These are phyloP conservation scores for Cutaneotrichosporon cyanovorans DNA, from an alignment of 1,284 basidiomycete species.

Conservation along the genomic window DNA sequence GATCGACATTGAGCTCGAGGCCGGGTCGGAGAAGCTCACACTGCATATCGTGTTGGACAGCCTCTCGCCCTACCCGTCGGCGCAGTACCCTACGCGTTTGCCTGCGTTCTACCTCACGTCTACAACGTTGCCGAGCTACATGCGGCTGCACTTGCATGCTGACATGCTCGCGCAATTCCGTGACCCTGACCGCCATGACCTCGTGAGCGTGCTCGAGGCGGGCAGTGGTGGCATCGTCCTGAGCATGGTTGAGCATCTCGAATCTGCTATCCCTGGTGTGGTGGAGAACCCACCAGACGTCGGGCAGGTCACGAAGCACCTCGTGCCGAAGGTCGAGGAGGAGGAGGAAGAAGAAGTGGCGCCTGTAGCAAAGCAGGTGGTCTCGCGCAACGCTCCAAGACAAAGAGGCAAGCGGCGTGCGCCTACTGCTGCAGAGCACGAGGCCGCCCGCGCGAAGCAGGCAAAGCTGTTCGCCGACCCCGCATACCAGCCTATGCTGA, in stretches of 20 bases:
- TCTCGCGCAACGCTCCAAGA: constrained; percentile 3
- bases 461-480: constrained; percentile 47
- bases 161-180: constrained; percentile 55
- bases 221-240: constrained; percentile 67
- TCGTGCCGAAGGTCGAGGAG: constrained; percentile 50
- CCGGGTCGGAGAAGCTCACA: constrained; percentile 48
- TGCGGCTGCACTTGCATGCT: constrained; percentile 74
- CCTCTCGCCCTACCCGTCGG: constrained; percentile 53
- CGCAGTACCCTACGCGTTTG: constrained; percentile 48
- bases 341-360: constrained; percentile 13
- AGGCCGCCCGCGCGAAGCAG: constrained; percentile 52
- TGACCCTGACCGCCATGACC: constrained; percentile 47
- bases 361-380: neutral
- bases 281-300: constrained; percentile 67
- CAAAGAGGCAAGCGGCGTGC: constrained; percentile 38
- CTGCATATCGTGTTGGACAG: constrained; percentile 61
- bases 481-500: constrained; percentile 57
- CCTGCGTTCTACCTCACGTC: constrained; percentile 74
- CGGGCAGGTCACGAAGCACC: constrained; percentile 55
- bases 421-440: constrained; percentile 54
- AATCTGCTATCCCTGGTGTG: constrained; percentile 59
- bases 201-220: constrained; percentile 53
- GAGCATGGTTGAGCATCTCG: constrained; percentile 65
- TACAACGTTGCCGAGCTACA: constrained; percentile 63
- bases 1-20: constrained; percentile 55